A percentile compares a stretch with the other conserved stretches of the same genome.
Evolutionary conservation across 805 yeast species (phyloP).

Genomic region (Myxozyma udenii): DNA sequence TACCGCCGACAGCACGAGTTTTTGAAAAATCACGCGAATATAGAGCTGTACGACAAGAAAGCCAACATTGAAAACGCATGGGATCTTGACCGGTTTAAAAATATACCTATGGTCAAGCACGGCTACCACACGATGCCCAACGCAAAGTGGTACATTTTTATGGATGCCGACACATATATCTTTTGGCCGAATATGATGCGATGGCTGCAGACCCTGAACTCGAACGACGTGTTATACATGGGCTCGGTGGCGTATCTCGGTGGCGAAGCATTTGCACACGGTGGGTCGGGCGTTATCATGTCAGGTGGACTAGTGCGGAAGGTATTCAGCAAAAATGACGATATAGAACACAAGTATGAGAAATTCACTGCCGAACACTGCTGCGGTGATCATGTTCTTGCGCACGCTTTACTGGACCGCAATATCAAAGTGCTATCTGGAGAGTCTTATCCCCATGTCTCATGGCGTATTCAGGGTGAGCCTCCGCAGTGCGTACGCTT

Average conservation of each 20-base stretch:
- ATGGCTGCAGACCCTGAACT: slow-evolving; percentile 32
- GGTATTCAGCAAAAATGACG: slow-evolving; percentile 32
- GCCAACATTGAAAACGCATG: slow-evolving; percentile 33
- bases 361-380: slow-evolving; percentile 31
- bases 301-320: slow-evolving; percentile 36
- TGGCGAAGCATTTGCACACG: slow-evolving; percentile 39
- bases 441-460: slow-evolving; percentile 22
- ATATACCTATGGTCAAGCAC: slow-evolving; percentile 40
- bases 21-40: slow-evolving; percentile 31
- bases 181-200: slow-evolving; percentile 34
- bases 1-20: slow-evolving; percentile 35
- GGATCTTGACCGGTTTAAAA: slow-evolving; percentile 41
- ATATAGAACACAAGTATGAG: slow-evolving; percentile 28
- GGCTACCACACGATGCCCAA: slow-evolving; percentile 36
- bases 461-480: slow-evolving; percentile 38
- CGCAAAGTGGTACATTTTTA: slow-evolving; percentile 39
- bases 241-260: slow-evolving; percentile 35
- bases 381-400: slow-evolving; percentile 41
- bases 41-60: slow-evolving; percentile 17
- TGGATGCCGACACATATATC: slow-evolving; percentile 40
- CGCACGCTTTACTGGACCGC: slow-evolving; percentile 30
- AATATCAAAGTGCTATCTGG: slow-evolving; percentile 21
- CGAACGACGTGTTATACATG: slow-evolving; percentile 35
- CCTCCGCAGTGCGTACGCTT: slow-evolving; percentile 28
- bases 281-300: slow-evolving; percentile 41